Percentiles rank a stretch among this genome's conserved stretches.
These are phyloP conservation scores for Candida loeiensis DNA, from an alignment of 805 yeast genomes.

Conservation along the genomic window DNA sequence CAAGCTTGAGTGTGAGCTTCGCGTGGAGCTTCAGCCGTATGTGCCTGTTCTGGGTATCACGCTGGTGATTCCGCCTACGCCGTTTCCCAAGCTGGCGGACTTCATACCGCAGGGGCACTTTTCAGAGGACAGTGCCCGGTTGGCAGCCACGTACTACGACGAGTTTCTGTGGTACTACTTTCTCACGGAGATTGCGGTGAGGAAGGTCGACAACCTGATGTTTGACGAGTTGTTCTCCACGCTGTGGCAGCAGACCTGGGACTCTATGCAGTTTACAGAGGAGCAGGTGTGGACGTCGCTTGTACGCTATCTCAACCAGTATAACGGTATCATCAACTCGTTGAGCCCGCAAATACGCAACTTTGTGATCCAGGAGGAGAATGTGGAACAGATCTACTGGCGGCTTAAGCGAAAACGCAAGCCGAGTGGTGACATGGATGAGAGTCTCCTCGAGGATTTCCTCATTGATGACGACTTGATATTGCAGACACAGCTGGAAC, in stretches of 20 bases:
- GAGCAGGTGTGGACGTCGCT: slow-evolving; percentile 24
- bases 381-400: slow-evolving; percentile 27
- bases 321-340: slow-evolving; percentile 36
- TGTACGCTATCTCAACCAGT: slow-evolving; percentile 33
- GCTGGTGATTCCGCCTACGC: slow-evolving; percentile 26
- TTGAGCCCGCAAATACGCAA: slow-evolving; percentile 31
- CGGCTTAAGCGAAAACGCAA: slow-evolving; percentile 20
- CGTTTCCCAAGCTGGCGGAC: slow-evolving; percentile 30
- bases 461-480: slow-evolving; percentile 32
- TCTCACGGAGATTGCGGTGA: slow-evolving; percentile 37
- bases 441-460: slow-evolving; percentile 29
- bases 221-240: slow-evolving; percentile 27
- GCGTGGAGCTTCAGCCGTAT: slow-evolving; percentile 32
- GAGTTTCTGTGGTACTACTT: slow-evolving; percentile 37
- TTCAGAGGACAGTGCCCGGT: slow-evolving; percentile 20
- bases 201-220: slow-evolving; percentile 37
- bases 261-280: slow-evolving; percentile 19
- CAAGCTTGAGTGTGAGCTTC: slow-evolving; percentile 35
- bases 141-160: slow-evolving; percentile 22
- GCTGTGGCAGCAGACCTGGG: slow-evolving; percentile 19
- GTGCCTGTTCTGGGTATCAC: slow-evolving; percentile 33
- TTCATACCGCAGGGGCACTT: slow-evolving; percentile 16
- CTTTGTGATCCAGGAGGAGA: slow-evolving; percentile 30
- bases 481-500: slow-evolving; percentile 33
- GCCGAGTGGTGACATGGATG: slow-evolving; percentile 7